Evolutionary conservation across 495 filamentous ascomycete species (phyloP).

Genomic region (Amniculicola lignicola): DNA sequence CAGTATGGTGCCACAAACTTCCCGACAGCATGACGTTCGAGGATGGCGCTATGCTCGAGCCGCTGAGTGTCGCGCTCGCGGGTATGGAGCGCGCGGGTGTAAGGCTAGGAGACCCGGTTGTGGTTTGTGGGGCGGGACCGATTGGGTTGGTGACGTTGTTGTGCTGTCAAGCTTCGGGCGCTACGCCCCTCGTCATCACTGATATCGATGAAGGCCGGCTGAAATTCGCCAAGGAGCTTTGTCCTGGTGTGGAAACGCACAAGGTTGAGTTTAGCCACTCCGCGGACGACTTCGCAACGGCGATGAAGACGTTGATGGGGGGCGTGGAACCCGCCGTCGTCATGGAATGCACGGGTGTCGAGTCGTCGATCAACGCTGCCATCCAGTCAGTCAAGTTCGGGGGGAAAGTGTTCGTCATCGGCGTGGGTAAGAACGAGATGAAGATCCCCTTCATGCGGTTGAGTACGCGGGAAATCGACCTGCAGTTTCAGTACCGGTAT

Average conservation of each 20-base stretch:
- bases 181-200: constrained; percentile 82
- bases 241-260: constrained; percentile 69
- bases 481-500: constrained; percentile 96
- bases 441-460: constrained; percentile 89
- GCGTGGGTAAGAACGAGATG: constrained; percentile 92
- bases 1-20: constrained; percentile 91
- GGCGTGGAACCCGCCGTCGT: constrained; percentile 72
- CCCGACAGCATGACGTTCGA: constrained; percentile 78
- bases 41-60: constrained; percentile 82
- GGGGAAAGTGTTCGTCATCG: constrained; percentile 90
- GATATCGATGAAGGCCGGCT: constrained; percentile 86
- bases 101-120: constrained; percentile 73
- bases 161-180: constrained; percentile 77
- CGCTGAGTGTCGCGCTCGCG: constrained; percentile 78
- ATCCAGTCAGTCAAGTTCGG: constrained; percentile 89
- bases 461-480: constrained; percentile 84
- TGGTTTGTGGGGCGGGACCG: constrained; percentile 86
- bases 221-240: constrained; percentile 75
- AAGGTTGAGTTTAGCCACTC: constrained; percentile 65
- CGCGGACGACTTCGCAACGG: constrained; percentile 66
- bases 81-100: constrained; percentile 76
- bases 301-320: constrained; percentile 63
- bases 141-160: constrained; percentile 85
- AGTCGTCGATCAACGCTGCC: constrained; percentile 76
- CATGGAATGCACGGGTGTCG: constrained; percentile 91